Base-by-base conservation (phyloP, 768 basidiomycete genomes). In the Tylopilus subfusipes region DNA sequence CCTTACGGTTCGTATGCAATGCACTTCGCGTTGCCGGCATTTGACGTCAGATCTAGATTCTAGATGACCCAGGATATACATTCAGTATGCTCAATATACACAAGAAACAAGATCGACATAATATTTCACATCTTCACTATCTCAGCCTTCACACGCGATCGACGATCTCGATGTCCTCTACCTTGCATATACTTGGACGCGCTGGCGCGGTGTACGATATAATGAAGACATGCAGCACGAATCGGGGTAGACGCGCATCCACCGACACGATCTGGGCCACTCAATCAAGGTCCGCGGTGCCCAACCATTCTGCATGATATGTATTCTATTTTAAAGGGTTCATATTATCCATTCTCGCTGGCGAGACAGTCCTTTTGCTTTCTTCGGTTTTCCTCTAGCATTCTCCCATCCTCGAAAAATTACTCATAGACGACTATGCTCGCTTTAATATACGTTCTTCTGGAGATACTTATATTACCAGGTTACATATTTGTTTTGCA, bases 131-230 rank as follows among this genome's bases (percentile, higher is more conserved):
- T 46, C 27, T 36, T 43, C 45, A 55, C 30, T 43, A 4, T n/a
- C n/a, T n/a, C n/a, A n/a, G n/a, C n/a, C 21, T 7, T 40, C 48
- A 40, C 38, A 30, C 22, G 3, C 36, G 24, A 49, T 44, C 38
- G 22, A 13, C 43, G 27, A 40, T 3, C 8, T 18, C 39, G 18
- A 59, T 14, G 6, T 22, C 36, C n/a, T 25, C 16, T 11, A 54
- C 25, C 5, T 16, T 13, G 5, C 47, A 44, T 31, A 61, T 46
- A 13, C 33, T 31, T 54, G 4, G 31, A 60, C 46, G 55, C 57
- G 58, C 54, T 40, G 60, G 53, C 55, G 58, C 55, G 29, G 21
- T 68, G 66, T 68, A 68, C 50, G 40, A 70, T 57, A 68, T 27
- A 44, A 44, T 19, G 44, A 55, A 36, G 43, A 44, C 42, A 45